A percentile compares a stretch with the other conserved stretches of the same genome.
These are phyloP conservation scores for Ceratocystis diversiconidia DNA, from an alignment of 2,329 filamentous ascomycete genomes.

Conservation along the genomic window DNA sequence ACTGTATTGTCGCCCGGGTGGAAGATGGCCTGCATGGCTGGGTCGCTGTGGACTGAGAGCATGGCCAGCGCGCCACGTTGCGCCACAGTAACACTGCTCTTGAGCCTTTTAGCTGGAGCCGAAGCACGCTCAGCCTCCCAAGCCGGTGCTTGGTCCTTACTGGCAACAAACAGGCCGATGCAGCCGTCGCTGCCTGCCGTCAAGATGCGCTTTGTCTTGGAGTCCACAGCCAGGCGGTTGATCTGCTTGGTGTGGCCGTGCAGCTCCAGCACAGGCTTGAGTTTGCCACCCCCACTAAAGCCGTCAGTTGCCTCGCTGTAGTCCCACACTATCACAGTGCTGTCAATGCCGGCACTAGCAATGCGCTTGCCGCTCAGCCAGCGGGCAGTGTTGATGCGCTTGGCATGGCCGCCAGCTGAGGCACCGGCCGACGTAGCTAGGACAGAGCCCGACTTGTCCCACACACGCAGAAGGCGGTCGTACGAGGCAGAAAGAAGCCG, in stretches of 20 bases:
- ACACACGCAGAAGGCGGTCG: conserved; percentile 76
- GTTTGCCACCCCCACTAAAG: conserved; percentile 46
- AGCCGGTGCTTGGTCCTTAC: conserved; percentile 59
- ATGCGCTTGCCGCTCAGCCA: conserved; percentile 64
- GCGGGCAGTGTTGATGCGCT: conserved; percentile 66
- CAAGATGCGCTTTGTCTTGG: conserved; percentile 60
- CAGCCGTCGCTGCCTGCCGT: conserved; percentile 73
- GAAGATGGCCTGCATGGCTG: conserved; percentile 71
- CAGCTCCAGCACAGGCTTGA: conserved; percentile 65
- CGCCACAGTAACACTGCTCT: conserved; percentile 32
- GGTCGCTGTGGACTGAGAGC: conserved; percentile 55
- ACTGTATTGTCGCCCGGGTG: conserved; percentile 74
- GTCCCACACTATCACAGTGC: conserved; percentile 80
- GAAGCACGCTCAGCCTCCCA: conserved; percentile 54
- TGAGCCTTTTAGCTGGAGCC: conserved; percentile 30
- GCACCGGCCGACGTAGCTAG: conserved; percentile 59
- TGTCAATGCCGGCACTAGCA: conserved; percentile 70
- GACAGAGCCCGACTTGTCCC: conserved; percentile 78
- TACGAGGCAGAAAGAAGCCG: conserved; percentile 85
- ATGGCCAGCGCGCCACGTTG: conserved; percentile 69
- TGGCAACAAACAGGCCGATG: conserved; percentile 79
- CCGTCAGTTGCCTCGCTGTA: conserved; percentile 54
- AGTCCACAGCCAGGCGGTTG: conserved; percentile 59
- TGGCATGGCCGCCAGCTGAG: conserved; percentile 56
- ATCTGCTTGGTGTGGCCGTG: conserved; percentile 68